A percentile compares a stretch with the other conserved stretches of the same genome.
phyloP scores from a whole-genome alignment of 345 rosid genomes.

The Limnanthes douglasii region DNA sequence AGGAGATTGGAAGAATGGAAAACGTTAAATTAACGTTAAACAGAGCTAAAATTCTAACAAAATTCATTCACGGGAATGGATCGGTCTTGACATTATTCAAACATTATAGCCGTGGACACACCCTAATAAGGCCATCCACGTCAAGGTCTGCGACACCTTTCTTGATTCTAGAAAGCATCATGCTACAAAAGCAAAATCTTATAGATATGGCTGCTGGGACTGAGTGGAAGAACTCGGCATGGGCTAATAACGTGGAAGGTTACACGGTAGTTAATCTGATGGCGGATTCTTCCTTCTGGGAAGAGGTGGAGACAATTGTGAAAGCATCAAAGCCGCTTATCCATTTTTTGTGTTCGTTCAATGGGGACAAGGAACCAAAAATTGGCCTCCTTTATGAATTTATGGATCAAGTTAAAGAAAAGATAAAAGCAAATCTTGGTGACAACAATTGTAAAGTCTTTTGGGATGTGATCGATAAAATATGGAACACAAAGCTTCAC shows the following conservation, averaged over 20 bases:
- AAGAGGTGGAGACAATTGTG: slow-evolving; percentile 20
- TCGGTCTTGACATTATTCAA: slow-evolving; percentile 14
- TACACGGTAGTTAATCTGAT: slow-evolving; percentile 17
- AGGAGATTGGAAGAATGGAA: slow-evolving; percentile 16
- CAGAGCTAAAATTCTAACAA: slow-evolving; percentile 20
- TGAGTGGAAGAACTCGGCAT: slow-evolving; percentile 18
- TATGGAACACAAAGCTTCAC: slow-evolving; percentile 33
- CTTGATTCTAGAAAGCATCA: slow-evolving; percentile 28
- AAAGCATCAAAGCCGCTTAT: slow-evolving; percentile 34
- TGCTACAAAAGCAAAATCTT: slow-evolving; percentile 23
- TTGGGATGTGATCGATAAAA: slow-evolving; percentile 48
- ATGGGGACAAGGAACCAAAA: slow-evolving; percentile 18
- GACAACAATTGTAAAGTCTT: slow-evolving; percentile 19
- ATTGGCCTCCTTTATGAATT: slow-evolving; percentile 47
- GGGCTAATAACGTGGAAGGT: slow-evolving; percentile 19
- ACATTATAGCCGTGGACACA: slow-evolving; percentile 9
- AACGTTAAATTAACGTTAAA: slow-evolving; percentile 13
- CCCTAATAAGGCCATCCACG: slow-evolving; percentile 22
- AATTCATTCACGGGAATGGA: slow-evolving; percentile 18
- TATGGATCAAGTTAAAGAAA: slow-evolving; percentile 45
- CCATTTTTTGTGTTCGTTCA: slow-evolving; percentile 17
- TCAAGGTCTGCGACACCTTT: slow-evolving; percentile 21
- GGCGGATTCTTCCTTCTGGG: slow-evolving; percentile 33
- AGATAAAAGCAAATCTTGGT: slow-evolving; percentile 17
- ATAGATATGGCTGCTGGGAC: slow-evolving; percentile 24